Base-by-base conservation (phyloP, 2,329 filamentous ascomycete species). In the Achaetomium macrosporum region DNA sequence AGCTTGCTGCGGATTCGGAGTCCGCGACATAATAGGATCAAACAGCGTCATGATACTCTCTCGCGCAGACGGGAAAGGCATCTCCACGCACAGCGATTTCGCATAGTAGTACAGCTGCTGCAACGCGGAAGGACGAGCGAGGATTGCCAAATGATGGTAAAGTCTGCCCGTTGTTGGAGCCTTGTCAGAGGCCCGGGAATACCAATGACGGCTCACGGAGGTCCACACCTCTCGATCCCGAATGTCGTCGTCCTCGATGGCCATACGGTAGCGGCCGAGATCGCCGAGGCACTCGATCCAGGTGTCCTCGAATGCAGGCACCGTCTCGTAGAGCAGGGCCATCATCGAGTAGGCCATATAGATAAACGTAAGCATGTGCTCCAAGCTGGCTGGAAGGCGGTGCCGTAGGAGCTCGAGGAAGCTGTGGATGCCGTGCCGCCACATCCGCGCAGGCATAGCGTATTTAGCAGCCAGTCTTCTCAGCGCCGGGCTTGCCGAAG, bases 231-330 rank as follows among this genome's bases (percentile, higher is more conserved):
- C 88, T 1, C 87, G 75, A 51, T 92, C 87, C 2, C 79, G 71
- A 17, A 87, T 76, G 57, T 93, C 85, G 25, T 87, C 82, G 39
- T 95, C 87, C 66, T 96, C 91, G 42, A 96, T 90, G 0, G 90
- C 90, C 90, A 96, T 96, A 0, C 85, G 76, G 62, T 63, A 96
- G 17, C 91, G 76, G 0, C 85, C 87, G 0, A 97, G 70, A 64
- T 97, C 91, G 0, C 92, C 92, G 0, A 97, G 72, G 49, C 91
- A 96, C 59, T 96, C 92, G 9, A 95, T 88, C 92, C 92, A 97
- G 0, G 88, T 96, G 53, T 93, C 87, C 48, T 87, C 81, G 59
- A 95, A 96, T 0, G 80, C 76, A 0, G 87, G 84, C 0, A 96
- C 88, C 0, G 88, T 95, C 62, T 97, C 92, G 54, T 90, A 87